A percentile compares a stretch with the other conserved stretches of the same genome.
Evolutionary conservation across 23 red algal genomes (phyloP).

Genomic region (Agarophyton chilense): DNA sequence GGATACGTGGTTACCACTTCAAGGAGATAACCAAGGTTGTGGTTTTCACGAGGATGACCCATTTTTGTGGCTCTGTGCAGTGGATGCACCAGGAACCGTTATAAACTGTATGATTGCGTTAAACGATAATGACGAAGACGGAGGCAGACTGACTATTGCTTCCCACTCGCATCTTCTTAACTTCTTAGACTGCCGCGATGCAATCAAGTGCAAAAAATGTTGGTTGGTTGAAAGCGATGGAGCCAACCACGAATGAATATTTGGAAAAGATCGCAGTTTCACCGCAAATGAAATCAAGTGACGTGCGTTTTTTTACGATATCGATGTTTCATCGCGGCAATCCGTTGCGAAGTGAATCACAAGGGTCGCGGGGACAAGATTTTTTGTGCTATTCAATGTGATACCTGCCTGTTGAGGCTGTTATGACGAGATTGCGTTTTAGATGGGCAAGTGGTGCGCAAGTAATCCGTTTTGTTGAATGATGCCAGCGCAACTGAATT

Average conservation of each 20-base stretch:
- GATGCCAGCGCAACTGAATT: too few species aligned
- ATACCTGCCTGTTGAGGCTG: background rate
- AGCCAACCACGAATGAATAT: background rate
- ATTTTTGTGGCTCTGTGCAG: background rate
- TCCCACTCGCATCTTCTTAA: background rate
- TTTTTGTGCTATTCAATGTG: background rate
- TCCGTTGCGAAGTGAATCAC: background rate
- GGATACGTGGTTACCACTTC: background rate
- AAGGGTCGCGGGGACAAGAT: background rate
- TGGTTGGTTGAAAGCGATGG: background rate
- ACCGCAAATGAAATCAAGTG: background rate
- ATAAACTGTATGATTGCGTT: background rate
- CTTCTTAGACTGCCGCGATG: conserved; percentile 4
- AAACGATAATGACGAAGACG: background rate
- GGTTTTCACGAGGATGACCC: conserved; percentile 1
- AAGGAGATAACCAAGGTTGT: background rate
- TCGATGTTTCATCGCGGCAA: conserved; percentile 9
- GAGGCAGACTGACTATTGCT: background rate
- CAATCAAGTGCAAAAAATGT: conserved; percentile 2
- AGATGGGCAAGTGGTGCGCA: too few species aligned
- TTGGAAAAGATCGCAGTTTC: background rate
- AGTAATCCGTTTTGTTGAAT: too few species aligned
- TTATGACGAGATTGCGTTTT: too few species aligned
- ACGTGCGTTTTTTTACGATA: background rate
- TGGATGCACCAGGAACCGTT: background rate